Percentiles rank a stretch among this genome's conserved stretches.
These are phyloP conservation scores for Oenanthe sinensis DNA, from an alignment of 129 eudicot genomes.

Conservation along the genomic window DNA sequence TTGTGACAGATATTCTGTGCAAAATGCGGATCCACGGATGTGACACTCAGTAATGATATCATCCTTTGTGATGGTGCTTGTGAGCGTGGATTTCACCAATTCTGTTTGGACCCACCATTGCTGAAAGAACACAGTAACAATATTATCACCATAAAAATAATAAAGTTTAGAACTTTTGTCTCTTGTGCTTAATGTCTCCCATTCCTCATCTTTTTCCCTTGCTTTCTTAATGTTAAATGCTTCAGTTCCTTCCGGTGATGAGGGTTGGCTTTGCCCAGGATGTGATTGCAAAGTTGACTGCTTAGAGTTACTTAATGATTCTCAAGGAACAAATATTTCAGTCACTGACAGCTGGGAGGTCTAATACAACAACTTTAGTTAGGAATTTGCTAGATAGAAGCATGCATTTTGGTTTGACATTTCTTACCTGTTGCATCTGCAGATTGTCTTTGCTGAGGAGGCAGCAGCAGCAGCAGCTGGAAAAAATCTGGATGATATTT, in stretches of 20 bases:
- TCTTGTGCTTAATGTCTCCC: neutral
- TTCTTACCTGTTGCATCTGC: constrained; percentile 33
- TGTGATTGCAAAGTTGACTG: constrained; percentile 95
- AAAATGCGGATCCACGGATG: constrained; percentile 70
- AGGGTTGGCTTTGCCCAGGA: constrained; percentile 97
- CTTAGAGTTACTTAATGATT: constrained; percentile 64
- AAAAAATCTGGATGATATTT: constrained; percentile 36
- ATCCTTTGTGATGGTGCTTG: constrained; percentile 90
- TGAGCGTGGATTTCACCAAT: constrained; percentile 97
- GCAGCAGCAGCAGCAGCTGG: constrained; percentile 53
- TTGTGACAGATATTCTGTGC: constrained; percentile 79
- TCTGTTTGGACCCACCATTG: constrained; percentile 78
- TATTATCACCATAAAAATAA: constrained; percentile 10
- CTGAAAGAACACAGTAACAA: constrained; percentile 67
- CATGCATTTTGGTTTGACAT: neutral
- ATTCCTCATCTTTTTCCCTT: constrained; percentile 5
- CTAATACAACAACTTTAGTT: constrained; percentile 2
- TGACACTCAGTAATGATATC: constrained; percentile 64
- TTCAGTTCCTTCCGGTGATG: constrained; percentile 92
- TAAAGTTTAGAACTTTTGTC: neutral
- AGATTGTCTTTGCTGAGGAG: constrained; percentile 82
- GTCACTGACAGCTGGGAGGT: constrained; percentile 87
- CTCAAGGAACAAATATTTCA: constrained; percentile 49
- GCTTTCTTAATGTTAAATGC: constrained; percentile 2
- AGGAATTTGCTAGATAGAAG: neutral